A percentile compares a stretch with the other conserved stretches of the same genome.
phyloP scores from a whole-genome alignment of 2,329 filamentous ascomycete species.

The Byssoonygena ceratinophila region DNA sequence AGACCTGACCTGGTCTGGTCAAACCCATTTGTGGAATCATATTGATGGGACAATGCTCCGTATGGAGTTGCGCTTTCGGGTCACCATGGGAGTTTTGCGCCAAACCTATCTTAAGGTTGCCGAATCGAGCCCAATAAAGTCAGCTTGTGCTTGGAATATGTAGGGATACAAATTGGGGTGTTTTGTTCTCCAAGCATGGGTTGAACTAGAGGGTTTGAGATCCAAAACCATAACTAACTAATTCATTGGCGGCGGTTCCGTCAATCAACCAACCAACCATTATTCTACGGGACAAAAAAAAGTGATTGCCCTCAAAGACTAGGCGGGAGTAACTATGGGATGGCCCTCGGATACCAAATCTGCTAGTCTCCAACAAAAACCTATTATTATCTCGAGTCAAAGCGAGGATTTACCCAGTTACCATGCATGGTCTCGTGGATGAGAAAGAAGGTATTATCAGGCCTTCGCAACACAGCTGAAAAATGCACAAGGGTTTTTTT shows the following conservation, averaged over 20 bases:
- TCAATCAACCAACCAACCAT: neutral
- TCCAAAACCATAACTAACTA: neutral
- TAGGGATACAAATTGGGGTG: neutral
- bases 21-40: slow-evolving; percentile 12
- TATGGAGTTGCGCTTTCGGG: neutral
- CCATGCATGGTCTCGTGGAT: neutral
- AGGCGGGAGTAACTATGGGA: no score
- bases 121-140: neutral
- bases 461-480: neutral
- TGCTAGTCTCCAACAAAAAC: no score
- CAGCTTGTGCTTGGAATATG: neutral
- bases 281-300: no score
- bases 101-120: slow-evolving; percentile 3
- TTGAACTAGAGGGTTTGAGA: neutral
- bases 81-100: neutral
- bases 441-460: neutral
- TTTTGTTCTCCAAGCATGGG: neutral
- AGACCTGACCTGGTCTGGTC: no score
- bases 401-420: no score
- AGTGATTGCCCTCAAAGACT: no score
- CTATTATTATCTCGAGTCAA: neutral
- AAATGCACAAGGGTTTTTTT: neutral
- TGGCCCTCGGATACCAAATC: no score
- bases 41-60: slow-evolving; percentile 18
- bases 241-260: neutral